Percentiles rank a stretch among this genome's conserved stretches.
Conservation (phyloP, 345 rosid genomes). For the Eucalyptus sp. region DNA sequence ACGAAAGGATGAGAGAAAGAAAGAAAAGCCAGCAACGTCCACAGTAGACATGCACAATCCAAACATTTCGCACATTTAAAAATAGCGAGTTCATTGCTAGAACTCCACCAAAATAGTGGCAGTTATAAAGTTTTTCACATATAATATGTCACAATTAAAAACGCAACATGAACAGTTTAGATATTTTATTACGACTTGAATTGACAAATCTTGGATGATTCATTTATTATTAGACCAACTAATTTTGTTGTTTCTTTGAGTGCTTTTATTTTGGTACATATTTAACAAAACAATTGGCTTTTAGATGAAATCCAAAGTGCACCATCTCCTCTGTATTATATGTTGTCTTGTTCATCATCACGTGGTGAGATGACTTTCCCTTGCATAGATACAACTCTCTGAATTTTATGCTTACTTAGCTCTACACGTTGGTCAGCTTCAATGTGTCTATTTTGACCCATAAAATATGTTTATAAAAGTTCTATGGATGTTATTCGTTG, state of each 20-base stretch:
- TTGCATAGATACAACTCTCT: too few species aligned
- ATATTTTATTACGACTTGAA: accelerated
- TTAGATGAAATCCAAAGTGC: not conserved
- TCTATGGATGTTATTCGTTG: not conserved
- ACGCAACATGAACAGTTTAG: not conserved
- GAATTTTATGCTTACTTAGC: too few species aligned
- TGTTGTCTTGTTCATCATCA: too few species aligned
- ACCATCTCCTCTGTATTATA: too few species aligned
- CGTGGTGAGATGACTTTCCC: too few species aligned
- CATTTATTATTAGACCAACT: not conserved
- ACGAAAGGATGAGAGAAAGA: not conserved
- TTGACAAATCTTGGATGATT: not conserved
- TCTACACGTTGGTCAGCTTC: too few species aligned
- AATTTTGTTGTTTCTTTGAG: not conserved
- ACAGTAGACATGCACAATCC: not conserved
- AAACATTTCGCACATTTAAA: not conserved
- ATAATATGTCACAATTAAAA: not conserved
- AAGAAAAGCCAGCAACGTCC: not conserved
- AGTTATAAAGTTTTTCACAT: not conserved
- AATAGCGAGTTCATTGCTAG: not conserved
- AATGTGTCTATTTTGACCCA: not conserved
- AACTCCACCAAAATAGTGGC: not conserved
- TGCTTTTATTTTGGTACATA: not conserved
- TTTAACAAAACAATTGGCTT: not conserved
- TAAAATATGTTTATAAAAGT: not conserved